These are phyloP conservation scores for Fusarium clavum DNA, from an alignment of 2,329 filamentous ascomycete genomes.

Conservation along the genomic window DNA sequence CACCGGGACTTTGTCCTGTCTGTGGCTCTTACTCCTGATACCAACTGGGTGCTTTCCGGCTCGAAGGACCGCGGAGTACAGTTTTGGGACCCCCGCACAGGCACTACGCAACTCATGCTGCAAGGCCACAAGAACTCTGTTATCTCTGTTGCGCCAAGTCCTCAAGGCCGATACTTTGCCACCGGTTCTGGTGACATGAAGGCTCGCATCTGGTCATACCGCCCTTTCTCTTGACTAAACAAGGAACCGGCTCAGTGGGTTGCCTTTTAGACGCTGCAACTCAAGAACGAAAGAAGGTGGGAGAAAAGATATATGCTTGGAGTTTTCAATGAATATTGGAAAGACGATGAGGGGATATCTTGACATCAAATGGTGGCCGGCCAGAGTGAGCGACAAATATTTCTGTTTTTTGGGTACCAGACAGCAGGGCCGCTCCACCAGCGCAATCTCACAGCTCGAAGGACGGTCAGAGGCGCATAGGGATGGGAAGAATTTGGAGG, in stretches of 20 bases:
- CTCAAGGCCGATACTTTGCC: slow-evolving; percentile 87
- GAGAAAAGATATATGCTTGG: slow-evolving; percentile 17
- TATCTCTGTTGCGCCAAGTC: slow-evolving; percentile 95
- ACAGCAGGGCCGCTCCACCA: slow-evolving; percentile 28
- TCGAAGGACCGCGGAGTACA: slow-evolving; percentile 98
- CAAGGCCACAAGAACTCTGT: slow-evolving; percentile 99
- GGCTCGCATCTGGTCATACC: slow-evolving; percentile 95
- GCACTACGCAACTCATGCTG: slow-evolving; percentile 95
- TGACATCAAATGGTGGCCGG: slow-evolving; percentile 25
- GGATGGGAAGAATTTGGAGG: slow-evolving; percentile 44
- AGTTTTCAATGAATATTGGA: slow-evolving; percentile 24
- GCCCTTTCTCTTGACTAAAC: slow-evolving; percentile 54
- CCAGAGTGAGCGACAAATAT: slow-evolving; percentile 35
- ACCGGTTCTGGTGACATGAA: slow-evolving; percentile 98
- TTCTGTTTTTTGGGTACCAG: slow-evolving; percentile 43
- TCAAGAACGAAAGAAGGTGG: slow-evolving; percentile 12
- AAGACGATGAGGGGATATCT: slow-evolving; percentile 20
- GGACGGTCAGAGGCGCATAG: slow-evolving; percentile 45
- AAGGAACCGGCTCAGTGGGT: slow-evolving; percentile 37
- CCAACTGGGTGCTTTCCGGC: slow-evolving; percentile 94
- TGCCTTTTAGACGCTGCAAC: slow-evolving; percentile 27
- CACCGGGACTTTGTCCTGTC: slow-evolving; percentile 98
- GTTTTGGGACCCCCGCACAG: slow-evolving; percentile 97
- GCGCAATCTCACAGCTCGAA: slow-evolving; percentile 36
- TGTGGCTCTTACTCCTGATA: slow-evolving; percentile 93